phyloP scores from a whole-genome alignment of 768 basidiomycete species.

The Boletellus ananiceps region DNA sequence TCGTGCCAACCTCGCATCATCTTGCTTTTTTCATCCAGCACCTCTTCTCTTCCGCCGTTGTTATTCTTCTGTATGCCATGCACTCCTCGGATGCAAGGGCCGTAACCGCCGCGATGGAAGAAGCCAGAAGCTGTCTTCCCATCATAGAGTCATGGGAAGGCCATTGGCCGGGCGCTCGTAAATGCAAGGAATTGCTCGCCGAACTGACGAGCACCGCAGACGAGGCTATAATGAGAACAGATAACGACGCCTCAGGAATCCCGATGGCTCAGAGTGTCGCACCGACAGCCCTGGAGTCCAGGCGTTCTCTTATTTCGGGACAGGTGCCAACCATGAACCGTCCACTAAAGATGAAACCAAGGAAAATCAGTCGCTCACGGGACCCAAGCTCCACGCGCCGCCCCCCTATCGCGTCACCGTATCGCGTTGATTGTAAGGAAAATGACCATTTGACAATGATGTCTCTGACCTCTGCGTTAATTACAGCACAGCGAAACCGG shows the following conservation, averaged over 20 bases:
- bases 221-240: slow-evolving; percentile 50
- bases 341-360: slow-evolving; percentile 45
- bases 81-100: slow-evolving; percentile 65
- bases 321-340: slow-evolving; percentile 45
- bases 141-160: slow-evolving; percentile 81
- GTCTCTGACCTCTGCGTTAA: slow-evolving; percentile 15
- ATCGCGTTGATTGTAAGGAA: slow-evolving; percentile 59
- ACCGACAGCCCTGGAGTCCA: slow-evolving; percentile 44
- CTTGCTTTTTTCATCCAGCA: slow-evolving; percentile 88
- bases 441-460: neutral
- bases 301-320: slow-evolving; percentile 48
- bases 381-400: slow-evolving; percentile 53
- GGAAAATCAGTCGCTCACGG: slow-evolving; percentile 55
- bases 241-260: slow-evolving; percentile 16
- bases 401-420: slow-evolving; percentile 56
- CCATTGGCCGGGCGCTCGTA: slow-evolving; percentile 82
- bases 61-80: slow-evolving; percentile 83
- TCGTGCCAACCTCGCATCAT: slow-evolving; percentile 82
- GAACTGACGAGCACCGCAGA: slow-evolving; percentile 67
- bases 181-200: slow-evolving; percentile 76
- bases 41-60: slow-evolving; percentile 83
- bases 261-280: slow-evolving; percentile 25
- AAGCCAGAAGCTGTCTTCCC: slow-evolving; percentile 66
- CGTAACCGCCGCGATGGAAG: slow-evolving; percentile 73
- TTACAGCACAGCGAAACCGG: slow-evolving; percentile 59